Evolutionary conservation across 495 filamentous ascomycete genomes (phyloP).

Genomic region (Lasiosphaeriaceae sp.): DNA sequence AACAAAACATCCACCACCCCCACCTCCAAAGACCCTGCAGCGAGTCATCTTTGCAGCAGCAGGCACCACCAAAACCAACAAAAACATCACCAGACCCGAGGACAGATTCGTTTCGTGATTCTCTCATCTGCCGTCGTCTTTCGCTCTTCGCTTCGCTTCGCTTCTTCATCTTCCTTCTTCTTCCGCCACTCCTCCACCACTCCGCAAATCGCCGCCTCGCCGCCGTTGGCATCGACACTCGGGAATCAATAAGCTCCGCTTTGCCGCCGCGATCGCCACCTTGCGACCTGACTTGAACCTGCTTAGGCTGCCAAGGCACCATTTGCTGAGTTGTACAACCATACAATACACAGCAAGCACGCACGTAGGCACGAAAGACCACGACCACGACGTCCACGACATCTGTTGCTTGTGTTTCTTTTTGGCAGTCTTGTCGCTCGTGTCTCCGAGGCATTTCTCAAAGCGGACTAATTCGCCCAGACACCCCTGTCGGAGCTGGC

Average conservation of each 20-base stretch:
- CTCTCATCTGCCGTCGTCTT: neutral
- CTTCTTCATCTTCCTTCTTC: neutral
- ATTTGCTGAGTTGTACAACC: neutral
- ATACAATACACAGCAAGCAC: neutral
- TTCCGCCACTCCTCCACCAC: neutral
- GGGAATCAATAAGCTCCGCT: slow-evolving; percentile 3
- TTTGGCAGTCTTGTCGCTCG: neutral
- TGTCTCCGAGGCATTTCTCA: slow-evolving; percentile 18
- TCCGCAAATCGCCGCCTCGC: neutral
- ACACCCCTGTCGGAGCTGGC: slow-evolving; percentile 14
- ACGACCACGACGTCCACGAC: neutral
- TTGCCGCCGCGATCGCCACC: slow-evolving; percentile 13
- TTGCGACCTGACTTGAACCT: no score
- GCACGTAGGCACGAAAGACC: no score
- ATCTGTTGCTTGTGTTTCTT: neutral
- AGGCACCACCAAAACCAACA: no score
- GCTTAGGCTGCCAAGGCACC: neutral
- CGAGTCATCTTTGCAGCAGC: slow-evolving; percentile 11
- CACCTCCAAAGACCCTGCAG: neutral
- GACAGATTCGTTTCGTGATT: slow-evolving; percentile 14
- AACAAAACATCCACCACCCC: slow-evolving; percentile 1
- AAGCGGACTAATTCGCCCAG: neutral
- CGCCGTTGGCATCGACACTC: slow-evolving; percentile 11
- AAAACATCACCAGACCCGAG: neutral
- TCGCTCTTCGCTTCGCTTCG: neutral